A percentile compares a stretch with the other conserved stretches of the same genome.
phyloP scores from a whole-genome alignment of 2,329 filamentous ascomycete genomes.

The Triangularia setosa region DNA sequence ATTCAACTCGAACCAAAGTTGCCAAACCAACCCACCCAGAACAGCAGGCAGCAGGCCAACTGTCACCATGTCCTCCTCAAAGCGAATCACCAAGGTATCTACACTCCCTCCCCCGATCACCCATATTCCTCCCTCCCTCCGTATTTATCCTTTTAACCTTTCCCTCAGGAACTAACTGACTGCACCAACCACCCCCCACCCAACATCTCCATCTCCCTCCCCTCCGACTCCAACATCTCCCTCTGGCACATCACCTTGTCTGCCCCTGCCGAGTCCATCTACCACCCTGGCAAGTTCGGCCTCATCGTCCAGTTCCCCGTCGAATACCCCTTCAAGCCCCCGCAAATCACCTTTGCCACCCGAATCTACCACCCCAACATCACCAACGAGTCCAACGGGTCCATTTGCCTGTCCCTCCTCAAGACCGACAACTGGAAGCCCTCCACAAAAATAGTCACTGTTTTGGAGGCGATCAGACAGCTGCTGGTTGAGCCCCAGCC shows the following conservation, averaged over 20 bases:
- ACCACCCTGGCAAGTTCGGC: constrained; percentile 67
- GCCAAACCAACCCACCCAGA: neutral
- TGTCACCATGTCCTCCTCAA: constrained; percentile 21
- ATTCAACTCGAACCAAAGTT: neutral
- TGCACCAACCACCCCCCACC: constrained; percentile 44
- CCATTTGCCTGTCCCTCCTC: constrained; percentile 80
- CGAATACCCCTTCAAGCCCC: constrained; percentile 89
- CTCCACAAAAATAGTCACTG: constrained; percentile 67
- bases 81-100: constrained; percentile 24
- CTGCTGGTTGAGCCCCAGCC: constrained; percentile 78
- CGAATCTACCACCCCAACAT: constrained; percentile 97
- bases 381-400: constrained; percentile 78
- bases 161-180: constrained; percentile 49
- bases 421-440: constrained; percentile 92
- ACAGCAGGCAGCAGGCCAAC: neutral
- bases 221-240: constrained; percentile 46
- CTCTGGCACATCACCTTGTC: constrained; percentile 48
- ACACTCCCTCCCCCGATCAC: neutral
- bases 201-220: constrained; percentile 46
- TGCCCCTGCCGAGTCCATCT: constrained; percentile 44
- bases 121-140: neutral
- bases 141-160: neutral
- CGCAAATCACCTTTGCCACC: constrained; percentile 72
- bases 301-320: constrained; percentile 68
- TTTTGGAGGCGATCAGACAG: constrained; percentile 71